Percentiles rank a stretch among this genome's conserved stretches.
phyloP scores from a whole-genome alignment of 306 rosid species.

The Bauhinia variegata region DNA sequence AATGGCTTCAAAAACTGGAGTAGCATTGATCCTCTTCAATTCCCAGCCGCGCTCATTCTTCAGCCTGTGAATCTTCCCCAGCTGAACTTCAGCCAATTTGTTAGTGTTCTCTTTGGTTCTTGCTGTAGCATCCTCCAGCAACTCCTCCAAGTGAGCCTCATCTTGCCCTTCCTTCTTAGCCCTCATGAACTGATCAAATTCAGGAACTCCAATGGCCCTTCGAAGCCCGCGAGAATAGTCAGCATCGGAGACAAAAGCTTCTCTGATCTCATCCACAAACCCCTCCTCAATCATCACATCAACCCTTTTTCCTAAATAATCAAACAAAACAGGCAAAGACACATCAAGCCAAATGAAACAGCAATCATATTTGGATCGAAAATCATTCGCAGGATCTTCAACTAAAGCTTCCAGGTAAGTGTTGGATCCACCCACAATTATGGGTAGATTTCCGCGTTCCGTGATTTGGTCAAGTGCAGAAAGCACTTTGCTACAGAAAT shows the following conservation, averaged over 20 bases:
- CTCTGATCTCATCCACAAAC: conserved; percentile 22
- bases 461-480: conserved; percentile 29
- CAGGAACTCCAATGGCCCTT: conserved; percentile 45
- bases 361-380: conserved; percentile 37
- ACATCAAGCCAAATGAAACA: conserved; percentile 40
- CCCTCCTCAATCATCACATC: conserved; percentile 40
- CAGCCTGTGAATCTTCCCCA: background rate
- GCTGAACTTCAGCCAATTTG: conserved; percentile 7
- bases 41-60: conserved; percentile 20
- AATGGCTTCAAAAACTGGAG: conserved; percentile 34
- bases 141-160: background rate
- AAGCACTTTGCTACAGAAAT: conserved; percentile 36
- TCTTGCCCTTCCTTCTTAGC: background rate
- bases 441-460: conserved; percentile 40
- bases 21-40: conserved; percentile 35
- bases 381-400: conserved; percentile 8
- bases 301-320: conserved; percentile 26
- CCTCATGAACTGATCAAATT: conserved; percentile 20
- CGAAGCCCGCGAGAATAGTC: conserved; percentile 28
- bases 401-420: conserved; percentile 16
- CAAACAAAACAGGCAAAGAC: conserved; percentile 5
- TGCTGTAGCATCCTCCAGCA: background rate
- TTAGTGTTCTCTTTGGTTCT: conserved; percentile 28
- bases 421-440: conserved; percentile 67
- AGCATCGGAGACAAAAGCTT: conserved; percentile 7